phyloP scores from a whole-genome alignment of 2,329 filamentous ascomycete genomes.

The Didymellaceae sp. region DNA sequence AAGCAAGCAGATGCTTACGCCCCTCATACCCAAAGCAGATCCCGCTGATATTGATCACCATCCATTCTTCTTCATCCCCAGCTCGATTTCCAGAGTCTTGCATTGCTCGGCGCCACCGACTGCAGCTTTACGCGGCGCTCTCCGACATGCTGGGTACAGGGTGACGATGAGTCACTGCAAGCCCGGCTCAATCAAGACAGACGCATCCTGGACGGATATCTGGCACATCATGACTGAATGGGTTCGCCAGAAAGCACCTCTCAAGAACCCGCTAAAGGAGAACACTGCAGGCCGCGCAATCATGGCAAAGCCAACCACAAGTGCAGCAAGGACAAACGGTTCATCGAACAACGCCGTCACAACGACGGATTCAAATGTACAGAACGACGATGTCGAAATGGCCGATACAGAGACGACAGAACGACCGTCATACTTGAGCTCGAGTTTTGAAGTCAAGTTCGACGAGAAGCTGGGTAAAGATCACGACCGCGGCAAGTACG shows the following conservation, averaged over 20 bases:
- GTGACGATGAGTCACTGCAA: slow-evolving; percentile 88
- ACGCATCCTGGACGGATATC: slow-evolving; percentile 86
- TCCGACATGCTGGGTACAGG: slow-evolving; percentile 80
- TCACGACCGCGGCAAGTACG: slow-evolving; percentile 68
- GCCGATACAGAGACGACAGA: slow-evolving; percentile 7
- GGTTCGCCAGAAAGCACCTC: slow-evolving; percentile 78
- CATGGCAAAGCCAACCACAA: slow-evolving; percentile 52
- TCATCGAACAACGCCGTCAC: slow-evolving; percentile 6
- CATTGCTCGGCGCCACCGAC: slow-evolving; percentile 83
- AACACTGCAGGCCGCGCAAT: slow-evolving; percentile 76
- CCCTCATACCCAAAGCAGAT: slow-evolving; percentile 47
- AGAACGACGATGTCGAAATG: slow-evolving; percentile 11
- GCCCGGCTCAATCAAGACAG: slow-evolving; percentile 87
- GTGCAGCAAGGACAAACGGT: slow-evolving; percentile 4
- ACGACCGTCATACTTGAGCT: slow-evolving; percentile 33
- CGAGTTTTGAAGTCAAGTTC: slow-evolving; percentile 71
- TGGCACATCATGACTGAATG: slow-evolving; percentile 96
- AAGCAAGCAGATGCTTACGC: slow-evolving; percentile 41
- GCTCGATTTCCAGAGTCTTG: slow-evolving; percentile 74
- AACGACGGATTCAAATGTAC: slow-evolving; percentile 6
- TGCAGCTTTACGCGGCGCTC: slow-evolving; percentile 78
- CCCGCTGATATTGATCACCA: slow-evolving; percentile 66
- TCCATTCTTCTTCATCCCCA: slow-evolving; percentile 87
- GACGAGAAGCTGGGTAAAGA: slow-evolving; percentile 80
- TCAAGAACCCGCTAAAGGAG: slow-evolving; percentile 75